Evolutionary conservation across 345 rosid genomes (phyloP).

Genomic region (Mercurialis annua): DNA sequence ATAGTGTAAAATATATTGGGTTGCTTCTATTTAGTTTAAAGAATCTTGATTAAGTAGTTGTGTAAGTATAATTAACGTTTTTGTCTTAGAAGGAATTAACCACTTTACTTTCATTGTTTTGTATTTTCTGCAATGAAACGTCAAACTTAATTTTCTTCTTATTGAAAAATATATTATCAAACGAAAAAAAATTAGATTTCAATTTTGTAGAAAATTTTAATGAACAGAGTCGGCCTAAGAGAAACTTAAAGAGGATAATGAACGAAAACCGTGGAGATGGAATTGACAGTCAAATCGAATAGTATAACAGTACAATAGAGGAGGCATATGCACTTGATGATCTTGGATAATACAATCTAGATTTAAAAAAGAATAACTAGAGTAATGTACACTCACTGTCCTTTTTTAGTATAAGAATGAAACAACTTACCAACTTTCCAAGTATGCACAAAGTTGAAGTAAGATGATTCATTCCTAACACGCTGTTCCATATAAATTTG

Average conservation of each 20-base stretch:
- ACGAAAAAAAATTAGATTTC: not conserved
- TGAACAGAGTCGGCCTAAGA: not conserved
- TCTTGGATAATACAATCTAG: not conserved
- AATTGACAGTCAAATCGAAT: not conserved
- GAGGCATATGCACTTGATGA: not conserved
- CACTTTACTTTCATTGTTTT: too few species aligned
- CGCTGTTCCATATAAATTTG: constrained; percentile 86
- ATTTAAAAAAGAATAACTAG: not conserved
- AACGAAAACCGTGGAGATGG: not conserved
- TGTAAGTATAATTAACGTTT: too few species aligned
- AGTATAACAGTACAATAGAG: not conserved
- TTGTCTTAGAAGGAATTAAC: too few species aligned
- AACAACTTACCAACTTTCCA: constrained; percentile 83
- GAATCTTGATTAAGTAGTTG: too few species aligned
- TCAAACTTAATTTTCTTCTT: not conserved
- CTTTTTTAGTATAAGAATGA: not conserved
- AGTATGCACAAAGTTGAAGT: constrained; percentile 70
- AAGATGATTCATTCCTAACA: constrained; percentile 69
- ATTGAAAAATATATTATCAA: not conserved
- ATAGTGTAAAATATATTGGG: too few species aligned
- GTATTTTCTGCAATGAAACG: too few species aligned
- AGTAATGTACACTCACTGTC: not conserved
- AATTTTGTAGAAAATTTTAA: not conserved
- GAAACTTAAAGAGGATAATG: not conserved
- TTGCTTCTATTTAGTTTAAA: too few species aligned